Evolutionary conservation across 345 rosid species (phyloP).

Genomic region (Linum usitatissimum): DNA sequence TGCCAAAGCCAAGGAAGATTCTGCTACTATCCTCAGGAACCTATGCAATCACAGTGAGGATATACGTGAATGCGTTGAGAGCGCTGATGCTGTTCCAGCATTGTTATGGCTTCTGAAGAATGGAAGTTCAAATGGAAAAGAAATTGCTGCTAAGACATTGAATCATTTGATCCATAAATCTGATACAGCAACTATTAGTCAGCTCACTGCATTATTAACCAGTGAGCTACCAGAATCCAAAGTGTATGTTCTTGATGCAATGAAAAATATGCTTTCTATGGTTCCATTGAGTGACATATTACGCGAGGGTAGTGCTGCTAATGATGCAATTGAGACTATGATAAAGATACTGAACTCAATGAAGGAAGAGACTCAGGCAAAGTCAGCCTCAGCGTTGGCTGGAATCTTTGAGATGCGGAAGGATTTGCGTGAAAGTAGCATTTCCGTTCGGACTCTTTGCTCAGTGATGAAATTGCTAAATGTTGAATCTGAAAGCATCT

Average conservation of each 20-base stretch:
- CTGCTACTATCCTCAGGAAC: conserved; percentile 90
- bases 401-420: conserved; percentile 70
- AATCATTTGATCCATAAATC: conserved; percentile 94
- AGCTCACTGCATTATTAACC: conserved; percentile 87
- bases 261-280: conserved; percentile 90
- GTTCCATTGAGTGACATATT: conserved; percentile 65
- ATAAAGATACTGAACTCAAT: conserved; percentile 73
- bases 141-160: conserved; percentile 95
- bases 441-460: conserved; percentile 68
- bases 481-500: conserved; percentile 68
- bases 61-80: conserved; percentile 97
- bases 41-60: conserved; percentile 99
- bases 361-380: conserved; percentile 93
- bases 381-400: conserved; percentile 89
- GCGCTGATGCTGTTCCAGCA: conserved; percentile 99
- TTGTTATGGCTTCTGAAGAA: conserved; percentile 92
- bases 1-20: conserved; percentile 96
- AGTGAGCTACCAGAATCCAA: conserved; percentile 98
- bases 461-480: conserved; percentile 66
- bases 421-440: conserved; percentile 86
- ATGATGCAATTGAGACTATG: conserved; percentile 97
- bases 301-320: conserved; percentile 96
- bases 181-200: conserved; percentile 94
- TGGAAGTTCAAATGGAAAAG: conserved; percentile 95
- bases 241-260: conserved; percentile 84